These are phyloP conservation scores for Amphirosellinia nigrospora DNA, from an alignment of 495 filamentous ascomycete species.

Conservation along the genomic window DNA sequence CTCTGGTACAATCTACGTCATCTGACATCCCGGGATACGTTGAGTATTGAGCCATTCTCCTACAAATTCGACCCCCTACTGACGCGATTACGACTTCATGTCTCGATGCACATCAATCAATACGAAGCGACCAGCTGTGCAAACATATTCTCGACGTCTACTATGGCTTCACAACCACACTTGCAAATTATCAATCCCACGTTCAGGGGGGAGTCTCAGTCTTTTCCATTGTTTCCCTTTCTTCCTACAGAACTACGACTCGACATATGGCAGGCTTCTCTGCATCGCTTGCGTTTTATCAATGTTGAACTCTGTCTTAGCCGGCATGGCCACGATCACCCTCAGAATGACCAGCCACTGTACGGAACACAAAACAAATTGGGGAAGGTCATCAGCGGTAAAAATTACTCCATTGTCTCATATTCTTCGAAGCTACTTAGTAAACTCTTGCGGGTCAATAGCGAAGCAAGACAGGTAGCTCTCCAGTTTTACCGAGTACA, in stretches of 20 bases:
- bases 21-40: not conserved
- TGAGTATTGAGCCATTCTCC: not conserved
- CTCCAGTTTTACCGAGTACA: constrained; percentile 16
- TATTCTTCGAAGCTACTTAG: not conserved
- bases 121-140: not conserved
- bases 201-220: not conserved
- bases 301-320: not conserved
- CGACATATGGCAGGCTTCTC: constrained; percentile 14
- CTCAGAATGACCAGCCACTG: not conserved
- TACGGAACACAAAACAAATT: not conserved
- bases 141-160: not conserved
- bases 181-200: constrained; percentile 12
- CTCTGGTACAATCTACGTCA: not conserved
- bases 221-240: constrained; percentile 4
- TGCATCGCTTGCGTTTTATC: constrained; percentile 6
- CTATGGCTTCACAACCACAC: constrained; percentile 1
- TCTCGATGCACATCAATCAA: not conserved
- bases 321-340: not conserved
- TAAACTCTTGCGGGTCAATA: constrained; percentile 16
- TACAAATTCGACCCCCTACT: not conserved
- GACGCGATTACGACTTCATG: not conserved
- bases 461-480: constrained; percentile 11
- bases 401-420: not conserved
- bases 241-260: constrained; percentile 11
- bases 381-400: not conserved